These are phyloP conservation scores for Reutealis trisperma DNA, from an alignment of 345 rosid species.

Conservation along the genomic window DNA sequence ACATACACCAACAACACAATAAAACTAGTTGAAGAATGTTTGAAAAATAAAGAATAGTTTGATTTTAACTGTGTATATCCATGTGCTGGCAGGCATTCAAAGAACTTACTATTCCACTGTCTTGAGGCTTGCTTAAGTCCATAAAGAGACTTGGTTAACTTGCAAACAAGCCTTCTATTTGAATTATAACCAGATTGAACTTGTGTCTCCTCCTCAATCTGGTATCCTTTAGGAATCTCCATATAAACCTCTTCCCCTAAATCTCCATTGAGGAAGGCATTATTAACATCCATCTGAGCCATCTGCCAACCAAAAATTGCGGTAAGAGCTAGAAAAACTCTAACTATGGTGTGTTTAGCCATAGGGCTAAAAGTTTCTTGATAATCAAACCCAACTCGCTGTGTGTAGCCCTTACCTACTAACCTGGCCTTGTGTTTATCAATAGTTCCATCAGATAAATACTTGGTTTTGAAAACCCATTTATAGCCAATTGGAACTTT, in stretches of 20 bases:
- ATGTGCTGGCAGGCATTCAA: not conserved
- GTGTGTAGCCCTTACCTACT: not conserved
- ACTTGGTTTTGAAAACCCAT: no score
- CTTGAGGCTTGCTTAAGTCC: no score
- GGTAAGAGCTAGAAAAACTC: not conserved
- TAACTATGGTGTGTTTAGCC: not conserved
- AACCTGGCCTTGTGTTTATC: not conserved
- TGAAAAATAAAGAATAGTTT: not conserved
- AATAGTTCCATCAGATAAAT: not conserved
- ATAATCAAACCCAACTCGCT: not conserved
- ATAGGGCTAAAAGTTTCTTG: not conserved
- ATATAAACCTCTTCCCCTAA: no score
- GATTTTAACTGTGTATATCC: not conserved
- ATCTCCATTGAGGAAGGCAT: not conserved
- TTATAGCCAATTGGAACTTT: no score
- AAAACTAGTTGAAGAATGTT: not conserved
- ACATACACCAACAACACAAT: not conserved
- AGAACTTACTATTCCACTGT: not conserved
- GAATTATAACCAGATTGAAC: no score
- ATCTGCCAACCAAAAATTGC: not conserved
- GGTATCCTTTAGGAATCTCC: no score
- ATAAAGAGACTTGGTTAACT: no score
- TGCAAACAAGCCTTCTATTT: no score
- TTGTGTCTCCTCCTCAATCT: no score
- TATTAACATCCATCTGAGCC: no score